phyloP scores from a whole-genome alignment of 2,329 filamentous ascomycete species.

The Lecanicillium sp. region DNA sequence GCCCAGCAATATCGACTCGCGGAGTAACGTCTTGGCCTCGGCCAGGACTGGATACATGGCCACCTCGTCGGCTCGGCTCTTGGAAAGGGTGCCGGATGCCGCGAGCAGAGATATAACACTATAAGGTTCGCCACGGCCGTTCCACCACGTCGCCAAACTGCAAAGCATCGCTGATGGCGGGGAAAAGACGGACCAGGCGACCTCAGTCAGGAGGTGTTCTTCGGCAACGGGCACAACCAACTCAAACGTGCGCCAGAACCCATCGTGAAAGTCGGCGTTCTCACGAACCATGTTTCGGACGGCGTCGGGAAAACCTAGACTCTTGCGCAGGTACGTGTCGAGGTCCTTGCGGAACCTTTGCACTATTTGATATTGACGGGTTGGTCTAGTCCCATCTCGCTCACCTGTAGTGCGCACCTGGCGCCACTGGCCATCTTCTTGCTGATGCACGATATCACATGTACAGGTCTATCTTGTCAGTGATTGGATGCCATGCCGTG shows the following conservation, averaged over 20 bases:
- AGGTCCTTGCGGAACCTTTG: constrained; percentile 6
- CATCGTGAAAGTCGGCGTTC: constrained; percentile 6
- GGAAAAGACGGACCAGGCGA: constrained; percentile 3
- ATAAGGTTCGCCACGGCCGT: constrained; percentile 39
- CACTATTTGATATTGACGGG: not conserved
- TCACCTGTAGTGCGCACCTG: constrained; percentile 3
- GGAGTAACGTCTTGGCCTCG: constrained; percentile 45
- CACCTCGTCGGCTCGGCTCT: constrained; percentile 40
- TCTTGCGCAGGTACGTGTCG: constrained; percentile 3
- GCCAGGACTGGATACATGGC: constrained; percentile 42
- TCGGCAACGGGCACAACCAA: constrained; percentile 4
- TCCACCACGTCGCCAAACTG: constrained; percentile 44
- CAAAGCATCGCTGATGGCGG: constrained; percentile 37
- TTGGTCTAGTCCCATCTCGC: not conserved
- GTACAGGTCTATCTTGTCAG: not conserved
- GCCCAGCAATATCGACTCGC: constrained; percentile 48
- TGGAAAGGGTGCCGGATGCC: constrained; percentile 40
- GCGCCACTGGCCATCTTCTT: constrained; percentile 6
- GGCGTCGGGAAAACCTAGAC: constrained; percentile 4
- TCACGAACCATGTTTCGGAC: constrained; percentile 3
- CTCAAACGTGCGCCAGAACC: constrained; percentile 7
- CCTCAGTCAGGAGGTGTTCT: constrained; percentile 3
- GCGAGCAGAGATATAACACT: constrained; percentile 46
- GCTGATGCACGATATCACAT: constrained; percentile 1
- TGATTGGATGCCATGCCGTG: too few relatives aligned